Percentiles rank a stretch among this genome's conserved stretches.
Evolutionary conservation across 106 monocot genomes (phyloP).

Genomic region (Allium cepa): DNA sequence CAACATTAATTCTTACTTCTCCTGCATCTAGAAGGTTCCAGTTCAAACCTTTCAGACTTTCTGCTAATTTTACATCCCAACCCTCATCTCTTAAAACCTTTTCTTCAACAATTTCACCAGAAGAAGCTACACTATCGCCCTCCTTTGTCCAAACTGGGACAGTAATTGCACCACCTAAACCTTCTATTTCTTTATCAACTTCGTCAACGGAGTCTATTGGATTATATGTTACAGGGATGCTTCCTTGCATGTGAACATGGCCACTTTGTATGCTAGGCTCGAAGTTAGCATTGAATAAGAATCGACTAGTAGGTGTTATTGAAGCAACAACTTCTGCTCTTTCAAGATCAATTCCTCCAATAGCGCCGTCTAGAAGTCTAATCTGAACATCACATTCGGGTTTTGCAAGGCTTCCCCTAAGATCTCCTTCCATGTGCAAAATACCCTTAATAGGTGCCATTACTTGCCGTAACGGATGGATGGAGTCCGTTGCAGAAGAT

Average conservation of each 20-base stretch:
- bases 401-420: constrained; percentile 76
- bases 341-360: constrained; percentile 91
- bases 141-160: constrained; percentile 73
- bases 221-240: constrained; percentile 73
- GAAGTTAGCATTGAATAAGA: constrained; percentile 95
- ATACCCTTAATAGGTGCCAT: constrained; percentile 87
- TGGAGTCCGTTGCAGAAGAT: constrained; percentile 53
- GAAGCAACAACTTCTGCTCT: constrained; percentile 96
- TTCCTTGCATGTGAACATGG: constrained; percentile 97
- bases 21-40: constrained; percentile 78
- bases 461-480: constrained; percentile 70
- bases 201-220: constrained; percentile 47
- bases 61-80: constrained; percentile 86
- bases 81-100: constrained; percentile 78
- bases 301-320: constrained; percentile 62
- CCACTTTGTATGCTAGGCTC: constrained; percentile 92
- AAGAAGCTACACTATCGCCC: constrained; percentile 23
- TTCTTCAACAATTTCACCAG: constrained; percentile 54
- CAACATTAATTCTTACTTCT: constrained; percentile 86
- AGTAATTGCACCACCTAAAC: constrained; percentile 32
- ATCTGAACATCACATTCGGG: constrained; percentile 99
- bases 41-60: constrained; percentile 88
- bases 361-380: constrained; percentile 87
- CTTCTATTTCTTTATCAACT: constrained; percentile 27
- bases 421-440: constrained; percentile 99